Evolutionary conservation across 2,329 filamentous ascomycete genomes (phyloP), one percentile per base, ranked within the genome.

Genomic region (Daldinia sp.): DNA sequence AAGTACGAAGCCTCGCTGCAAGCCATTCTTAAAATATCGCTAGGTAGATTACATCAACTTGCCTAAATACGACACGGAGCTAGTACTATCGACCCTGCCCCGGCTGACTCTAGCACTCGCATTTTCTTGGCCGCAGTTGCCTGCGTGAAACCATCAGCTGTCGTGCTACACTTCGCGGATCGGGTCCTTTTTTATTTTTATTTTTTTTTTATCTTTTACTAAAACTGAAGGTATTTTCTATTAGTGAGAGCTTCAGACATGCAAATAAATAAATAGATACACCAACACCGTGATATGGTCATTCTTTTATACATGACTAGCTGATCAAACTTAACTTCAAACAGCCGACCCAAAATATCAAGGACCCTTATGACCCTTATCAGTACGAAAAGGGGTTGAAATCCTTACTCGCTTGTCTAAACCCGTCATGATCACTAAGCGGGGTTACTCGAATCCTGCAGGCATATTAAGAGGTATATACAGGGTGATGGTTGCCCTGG

Each of bases 31-130:
- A 59, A 71, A 67, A 69, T 69, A 69, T 63, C 58, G 55, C 37
- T 63, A 41, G 46, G 69, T 63, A 41, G 46, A 71, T 69, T 69
- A 67, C 67, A 72, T 68, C 69, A 70, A 63, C 67, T 35, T 68
- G 64, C 64, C 58, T 70, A 55, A 53, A 72, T 65, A 65, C 57
- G 41, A 67, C 56, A 48, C 59, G 42, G 44, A 51, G 39, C 46
- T 50, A 53, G 46, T 57, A 33, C 35, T 35, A 44, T 65, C 23
- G 63, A 46, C 54, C 41, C 63, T 42, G 28, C 57, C 42, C 51
- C 51, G 58, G 30, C 54, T 66, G 35, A 51, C 35, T 60, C 26
- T 28, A 51, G 23, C 50, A 54, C 59, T 59, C 26, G 58, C 42
- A n/a, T 63, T 60, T 60, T 62, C 60, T 64, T 60, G 51, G 59